Percentiles rank a stretch among this genome's conserved stretches.
These are phyloP conservation scores for Lipomyces oligophaga DNA, from an alignment of 805 yeast genomes.

Conservation along the genomic window DNA sequence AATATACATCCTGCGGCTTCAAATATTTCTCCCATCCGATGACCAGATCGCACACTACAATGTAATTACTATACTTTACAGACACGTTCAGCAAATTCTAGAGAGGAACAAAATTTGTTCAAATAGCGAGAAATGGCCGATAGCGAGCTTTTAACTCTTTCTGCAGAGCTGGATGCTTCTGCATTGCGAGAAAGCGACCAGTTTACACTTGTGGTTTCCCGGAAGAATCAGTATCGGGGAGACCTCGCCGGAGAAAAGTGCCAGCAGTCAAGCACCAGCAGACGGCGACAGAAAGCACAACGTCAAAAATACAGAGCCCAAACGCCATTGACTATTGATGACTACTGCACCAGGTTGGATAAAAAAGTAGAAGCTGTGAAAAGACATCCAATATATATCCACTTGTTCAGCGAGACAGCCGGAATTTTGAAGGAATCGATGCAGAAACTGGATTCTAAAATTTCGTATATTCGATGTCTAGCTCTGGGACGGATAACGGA, in stretches of 20 bases:
- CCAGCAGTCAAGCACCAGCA: neutral
- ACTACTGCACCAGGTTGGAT: slow-evolving; percentile 2
- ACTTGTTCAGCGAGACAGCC: neutral
- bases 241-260: neutral
- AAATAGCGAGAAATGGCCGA: too few relatives aligned
- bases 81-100: too few relatives aligned
- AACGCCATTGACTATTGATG: slow-evolving; percentile 2
- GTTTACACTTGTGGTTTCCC: slow-evolving; percentile 12
- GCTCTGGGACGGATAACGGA: slow-evolving; percentile 68
- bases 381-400: slow-evolving; percentile 3
- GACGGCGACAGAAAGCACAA: slow-evolving; percentile 17
- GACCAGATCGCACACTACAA: too few relatives aligned
- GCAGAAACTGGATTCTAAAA: neutral
- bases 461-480: slow-evolving; percentile 51
- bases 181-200: slow-evolving; percentile 6
- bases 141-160: slow-evolving; percentile 3
- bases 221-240: neutral
- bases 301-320: slow-evolving; percentile 8
- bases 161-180: slow-evolving; percentile 5
- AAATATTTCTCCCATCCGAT: too few relatives aligned
- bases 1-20: too few relatives aligned
- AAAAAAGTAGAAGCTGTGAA: slow-evolving; percentile 1
- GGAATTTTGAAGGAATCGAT: slow-evolving; percentile 5
- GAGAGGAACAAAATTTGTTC: too few relatives aligned
- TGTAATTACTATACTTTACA: too few relatives aligned